Percentiles rank a stretch among this genome's conserved stretches.
These are phyloP conservation scores for Tripterygium wilfordii DNA, from an alignment of 177 flowering plant genomes.

Conservation along the genomic window DNA sequence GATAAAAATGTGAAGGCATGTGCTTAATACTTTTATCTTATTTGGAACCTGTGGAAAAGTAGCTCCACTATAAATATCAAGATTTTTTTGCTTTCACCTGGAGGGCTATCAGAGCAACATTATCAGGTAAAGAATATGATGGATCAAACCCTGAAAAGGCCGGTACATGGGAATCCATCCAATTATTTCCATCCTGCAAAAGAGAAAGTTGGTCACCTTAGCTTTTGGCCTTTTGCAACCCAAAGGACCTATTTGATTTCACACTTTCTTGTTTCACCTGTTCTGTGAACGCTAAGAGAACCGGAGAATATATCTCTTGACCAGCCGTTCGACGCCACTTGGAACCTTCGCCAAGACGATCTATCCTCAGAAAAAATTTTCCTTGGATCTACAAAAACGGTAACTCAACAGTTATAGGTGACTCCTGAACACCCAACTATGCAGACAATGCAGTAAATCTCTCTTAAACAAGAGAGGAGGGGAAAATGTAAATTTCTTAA, in stretches of 20 bases:
- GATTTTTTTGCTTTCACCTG: conserved; percentile 44
- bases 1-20: neutral
- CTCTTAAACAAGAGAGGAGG: too few relatives aligned
- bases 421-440: neutral
- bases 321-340: conserved; percentile 92
- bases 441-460: too few relatives aligned
- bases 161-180: conserved; percentile 40
- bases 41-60: neutral
- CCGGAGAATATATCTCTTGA: conserved; percentile 88
- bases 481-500: too few relatives aligned
- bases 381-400: conserved; percentile 64
- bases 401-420: neutral
- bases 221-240: conserved; percentile 1
- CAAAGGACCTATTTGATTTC: neutral
- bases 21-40: neutral
- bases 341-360: conserved; percentile 82
- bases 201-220: conserved; percentile 4
- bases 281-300: conserved; percentile 81
- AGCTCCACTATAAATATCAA: neutral
- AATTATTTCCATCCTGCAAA: conserved; percentile 56
- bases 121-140: conserved; percentile 69
- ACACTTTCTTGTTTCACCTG: conserved; percentile 39
- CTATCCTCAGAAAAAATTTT: conserved; percentile 68
- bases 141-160: conserved; percentile 63
- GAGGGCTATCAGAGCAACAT: conserved; percentile 74